Percentiles rank a stretch among this genome's conserved stretches.
phyloP scores from a whole-genome alignment of 768 basidiomycete species.

The Psilocybe sp. region DNA sequence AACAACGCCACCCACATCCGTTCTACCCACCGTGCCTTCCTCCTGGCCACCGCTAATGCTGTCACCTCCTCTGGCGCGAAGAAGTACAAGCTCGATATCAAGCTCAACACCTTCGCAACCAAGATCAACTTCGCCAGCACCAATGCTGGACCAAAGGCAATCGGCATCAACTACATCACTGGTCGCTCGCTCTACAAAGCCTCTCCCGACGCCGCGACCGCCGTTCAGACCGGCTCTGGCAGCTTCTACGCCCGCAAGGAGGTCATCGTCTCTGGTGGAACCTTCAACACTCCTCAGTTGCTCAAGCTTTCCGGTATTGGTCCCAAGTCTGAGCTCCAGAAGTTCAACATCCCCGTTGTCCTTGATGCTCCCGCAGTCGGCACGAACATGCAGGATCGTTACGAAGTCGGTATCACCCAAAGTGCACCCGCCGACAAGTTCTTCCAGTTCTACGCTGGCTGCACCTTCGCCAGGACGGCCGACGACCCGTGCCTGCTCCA shows the following conservation, averaged over 20 bases:
- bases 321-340: constrained; percentile 40
- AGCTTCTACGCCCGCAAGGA: constrained; percentile 54
- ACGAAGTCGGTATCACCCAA: constrained; percentile 2
- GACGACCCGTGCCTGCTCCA: constrained; percentile 3
- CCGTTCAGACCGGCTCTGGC: constrained; percentile 19
- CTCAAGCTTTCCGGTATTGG: constrained; percentile 55
- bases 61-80: neutral
- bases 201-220: neutral
- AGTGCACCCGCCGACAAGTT: neutral
- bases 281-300: constrained; percentile 49
- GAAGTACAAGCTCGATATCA: constrained; percentile 49
- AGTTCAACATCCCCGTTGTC: constrained; percentile 36
- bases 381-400: constrained; percentile 48
- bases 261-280: constrained; percentile 49
- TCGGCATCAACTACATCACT: constrained; percentile 35
- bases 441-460: neutral
- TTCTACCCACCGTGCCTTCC: neutral
- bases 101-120: constrained; percentile 57
- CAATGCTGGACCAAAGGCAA: constrained; percentile 32
- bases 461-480: constrained; percentile 3
- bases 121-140: constrained; percentile 47
- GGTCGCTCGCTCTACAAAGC: neutral
- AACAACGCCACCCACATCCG: constrained; percentile 1
- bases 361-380: constrained; percentile 54
- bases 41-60: neutral